Percentiles rank a stretch among this genome's conserved stretches.
Evolutionary conservation across 2,329 filamentous ascomycete species (phyloP).

Genomic region (Madurella mycetomatis): DNA sequence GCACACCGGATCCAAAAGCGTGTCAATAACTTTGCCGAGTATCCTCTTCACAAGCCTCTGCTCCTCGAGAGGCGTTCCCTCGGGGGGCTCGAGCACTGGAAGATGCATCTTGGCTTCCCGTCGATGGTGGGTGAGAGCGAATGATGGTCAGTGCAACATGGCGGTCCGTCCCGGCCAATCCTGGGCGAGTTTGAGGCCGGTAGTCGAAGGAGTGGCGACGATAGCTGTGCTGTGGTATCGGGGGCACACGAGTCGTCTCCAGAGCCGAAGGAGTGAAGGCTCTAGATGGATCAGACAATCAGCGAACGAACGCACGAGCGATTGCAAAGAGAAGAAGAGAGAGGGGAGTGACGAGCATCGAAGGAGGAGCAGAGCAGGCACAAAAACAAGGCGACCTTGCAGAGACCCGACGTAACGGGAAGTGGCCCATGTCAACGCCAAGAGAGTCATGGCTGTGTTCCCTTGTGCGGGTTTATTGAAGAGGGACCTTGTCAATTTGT

Average conservation of each 20-base stretch:
- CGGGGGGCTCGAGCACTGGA: background rate
- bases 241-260: background rate
- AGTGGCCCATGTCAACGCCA: background rate
- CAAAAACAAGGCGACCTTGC: background rate
- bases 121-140: background rate
- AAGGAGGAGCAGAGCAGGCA: background rate
- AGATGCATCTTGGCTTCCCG: constrained; percentile 10
- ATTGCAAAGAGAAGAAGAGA: background rate
- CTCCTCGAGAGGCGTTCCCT: background rate
- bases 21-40: background rate
- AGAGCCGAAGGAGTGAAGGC: constrained; percentile 21
- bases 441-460: background rate
- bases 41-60: constrained; percentile 6
- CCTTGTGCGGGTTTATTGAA: background rate
- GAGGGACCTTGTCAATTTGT: background rate
- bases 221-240: background rate
- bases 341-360: background rate
- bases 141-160: constrained; percentile 1
- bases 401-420: background rate
- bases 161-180: background rate
- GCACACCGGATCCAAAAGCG: constrained; percentile 5
- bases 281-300: background rate
- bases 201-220: background rate
- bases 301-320: background rate
- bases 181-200: background rate